Evolutionary conservation across 2,329 filamentous ascomycete species (phyloP).

Genomic region (Colletotrichum gigasporum): DNA sequence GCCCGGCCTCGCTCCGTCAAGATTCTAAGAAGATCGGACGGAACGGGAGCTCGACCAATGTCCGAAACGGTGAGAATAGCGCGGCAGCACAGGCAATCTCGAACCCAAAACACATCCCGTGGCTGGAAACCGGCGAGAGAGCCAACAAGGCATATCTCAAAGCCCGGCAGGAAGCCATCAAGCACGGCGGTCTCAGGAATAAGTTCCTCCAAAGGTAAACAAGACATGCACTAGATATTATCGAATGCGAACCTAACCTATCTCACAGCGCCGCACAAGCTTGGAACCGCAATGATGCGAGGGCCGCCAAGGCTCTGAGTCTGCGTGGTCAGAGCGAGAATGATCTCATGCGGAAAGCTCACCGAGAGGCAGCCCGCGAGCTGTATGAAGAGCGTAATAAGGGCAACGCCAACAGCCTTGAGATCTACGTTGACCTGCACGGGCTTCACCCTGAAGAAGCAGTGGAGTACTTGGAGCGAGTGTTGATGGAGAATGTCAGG

Average conservation of each 20-base stretch:
- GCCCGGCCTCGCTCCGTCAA: constrained; percentile 66
- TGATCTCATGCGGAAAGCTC: constrained; percentile 95
- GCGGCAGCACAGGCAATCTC: constrained; percentile 84
- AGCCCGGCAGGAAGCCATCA: constrained; percentile 93
- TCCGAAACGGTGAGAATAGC: constrained; percentile 79
- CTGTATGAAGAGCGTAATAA: constrained; percentile 95
- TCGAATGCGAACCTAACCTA: background rate
- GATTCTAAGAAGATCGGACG: constrained; percentile 68
- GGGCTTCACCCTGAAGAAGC: constrained; percentile 99
- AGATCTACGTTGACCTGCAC: constrained; percentile 95
- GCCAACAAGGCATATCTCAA: constrained; percentile 96
- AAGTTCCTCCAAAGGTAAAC: constrained; percentile 93
- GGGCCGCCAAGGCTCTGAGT: constrained; percentile 93
- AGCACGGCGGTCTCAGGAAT: constrained; percentile 94
- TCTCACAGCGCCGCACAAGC: constrained; percentile 85
- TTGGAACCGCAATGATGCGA: constrained; percentile 97
- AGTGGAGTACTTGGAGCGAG: constrained; percentile 89
- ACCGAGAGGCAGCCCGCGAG: constrained; percentile 90
- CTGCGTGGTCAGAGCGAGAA: constrained; percentile 96
- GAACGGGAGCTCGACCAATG: constrained; percentile 72
- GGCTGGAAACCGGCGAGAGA: constrained; percentile 91
- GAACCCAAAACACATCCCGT: constrained; percentile 90
- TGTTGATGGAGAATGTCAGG: constrained; percentile 82
- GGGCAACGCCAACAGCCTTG: constrained; percentile 64
- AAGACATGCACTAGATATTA: background rate